Base-by-base conservation (phyloP, 495 filamentous ascomycete genomes). In the Penicillium lividum region DNA sequence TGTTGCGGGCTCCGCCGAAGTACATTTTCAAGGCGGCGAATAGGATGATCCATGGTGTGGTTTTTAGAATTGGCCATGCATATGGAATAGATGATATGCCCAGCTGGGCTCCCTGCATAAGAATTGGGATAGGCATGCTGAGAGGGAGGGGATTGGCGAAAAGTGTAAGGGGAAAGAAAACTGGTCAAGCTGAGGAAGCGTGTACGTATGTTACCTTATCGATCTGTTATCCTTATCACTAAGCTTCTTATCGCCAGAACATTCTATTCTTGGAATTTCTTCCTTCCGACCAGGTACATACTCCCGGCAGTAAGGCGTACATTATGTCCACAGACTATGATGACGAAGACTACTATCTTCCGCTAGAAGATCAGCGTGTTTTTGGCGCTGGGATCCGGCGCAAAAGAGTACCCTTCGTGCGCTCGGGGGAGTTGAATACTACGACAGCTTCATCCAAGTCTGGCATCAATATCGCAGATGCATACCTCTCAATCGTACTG, bases 361-460 rank as follows among this genome's bases (percentile, higher is more conserved):
- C 90, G 1, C 78, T 91, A 6, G 82, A 89, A 62, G 80, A 88
- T 62, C 86, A 88, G 64, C 86, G 87, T 13, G 80, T 86, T n/a
- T 96, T 94, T 68, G 89, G 90, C 36, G 82, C 89, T 5, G 89
- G 91, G 10, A 82, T 94, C 44, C 84, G 89, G 57, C 84, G 87
- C 11, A 90, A 89, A 73, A 80, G 82, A 31, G 86, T 97, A n/a
- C 77, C 82, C 7, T 97, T 97, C 69, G 87, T 97, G 16, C 85
- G 87, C 33, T 86, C 90, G 30, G 79, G 85, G 43, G 64, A 79
- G 7, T 73, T 82, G 27, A 71, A 72, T 47, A 79, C 80, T 0
- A 77, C 77, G 40, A 54, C 67, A 31, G 27, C 72, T 51, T 53
- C 64, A n/a, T 62, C 73, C 22, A 68, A 72, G 25, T 38, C 67